Evolutionary conservation across 176 grass and related monocot species (phyloP), one percentile per base, ranked within the genome.

Genomic region (Aegilops tauschii): DNA sequence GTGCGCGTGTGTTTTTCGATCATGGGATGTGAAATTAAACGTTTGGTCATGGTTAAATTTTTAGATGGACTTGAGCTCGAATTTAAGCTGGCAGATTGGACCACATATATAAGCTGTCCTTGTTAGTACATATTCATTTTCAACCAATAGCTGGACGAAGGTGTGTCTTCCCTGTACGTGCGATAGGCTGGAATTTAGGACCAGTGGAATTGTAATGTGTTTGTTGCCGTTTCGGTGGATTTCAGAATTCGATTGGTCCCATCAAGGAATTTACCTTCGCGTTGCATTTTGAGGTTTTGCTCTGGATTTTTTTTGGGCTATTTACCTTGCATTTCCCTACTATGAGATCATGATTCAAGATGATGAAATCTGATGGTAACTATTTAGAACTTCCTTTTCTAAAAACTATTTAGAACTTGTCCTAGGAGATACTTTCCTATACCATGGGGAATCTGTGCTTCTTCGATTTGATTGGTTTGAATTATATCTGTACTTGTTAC

Each of bases 61-160:
- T 35, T 84, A 34, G 67, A 59, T 58, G 39, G 25, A 20, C 37
- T 25, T 73, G 25, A 54, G 32, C 9, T 56, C 63, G 11, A 37
- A 73, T 58, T 90, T 52, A 21, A 91, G 12, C 76, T 80, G 16
- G 59, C 12, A 36, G 40, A 42, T 69, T 76, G 72, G 5, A 62
- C 23, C 34, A 32, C 4, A 2, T 63, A 67, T 81, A 14, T 18
- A 50, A 72, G 77, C 27, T 45, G 1, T 59, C 59, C 31, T 29
- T 85, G 23, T 28, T 74, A 47, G 27, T n/a, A 44, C 59, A 75
- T 4, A 81, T 81, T 76, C 30, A 27, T 69, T 85, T 85, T 30
- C 34, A 90, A 69, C 83, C 84, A 81, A 64, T 63, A 71, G 36
- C 63, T 70, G 37, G 35, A 71, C 29, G 69, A 62, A 86, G 28